Evolutionary conservation across 2,329 filamentous ascomycete species (phyloP), one percentile per base, ranked within the genome.

Genomic region (Aspergillus candidus): DNA sequence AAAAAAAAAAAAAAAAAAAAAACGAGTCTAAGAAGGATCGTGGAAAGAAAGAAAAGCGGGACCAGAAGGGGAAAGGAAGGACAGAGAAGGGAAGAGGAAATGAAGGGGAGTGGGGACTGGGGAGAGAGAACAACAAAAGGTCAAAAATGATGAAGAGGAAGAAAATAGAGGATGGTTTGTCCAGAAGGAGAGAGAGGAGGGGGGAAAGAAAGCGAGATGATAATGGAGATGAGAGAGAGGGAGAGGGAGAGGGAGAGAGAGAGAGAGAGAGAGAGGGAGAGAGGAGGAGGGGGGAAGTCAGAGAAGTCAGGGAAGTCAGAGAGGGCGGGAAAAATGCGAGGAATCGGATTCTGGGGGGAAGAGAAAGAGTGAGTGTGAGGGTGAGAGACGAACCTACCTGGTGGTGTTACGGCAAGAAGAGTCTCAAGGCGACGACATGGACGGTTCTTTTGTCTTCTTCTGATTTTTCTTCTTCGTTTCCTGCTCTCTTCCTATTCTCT

Each of bases 241-340:
- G 30, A 41, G 39, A 36, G 38, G 36, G 29, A 22, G 41, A 17
- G 29, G 15, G 17, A 41, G 32, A 35, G 41, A 18, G 18, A 18
- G 27, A 29, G 35, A 38, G 29, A 41, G 11, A 32, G 29, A 35
- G 35, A 42, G 22, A 44, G 38, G 30, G 36, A 32, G 30, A 42
- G 35, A 41, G 40, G 36, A 13, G 37, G 45, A 32, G 39, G 43
- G 43, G 41, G 40, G 38, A 46, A 44, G 41, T 40, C 43, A 22
- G 38, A 35, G n/a, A n/a, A n/a, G n/a, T n/a, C n/a, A n/a, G 41
- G 40, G 38, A 46, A 44, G 41, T 40, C 43, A 22, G 33, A 45
- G 35, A 29, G 18, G 22, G 36, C 35, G 32, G 31, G 33, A 40
- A 39, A 38, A 38, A 15, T 33, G 45, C 39, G 27, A 40, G 18